Base-by-base conservation (phyloP, 805 yeast species). In the Ogataea salicorniae region DNA sequence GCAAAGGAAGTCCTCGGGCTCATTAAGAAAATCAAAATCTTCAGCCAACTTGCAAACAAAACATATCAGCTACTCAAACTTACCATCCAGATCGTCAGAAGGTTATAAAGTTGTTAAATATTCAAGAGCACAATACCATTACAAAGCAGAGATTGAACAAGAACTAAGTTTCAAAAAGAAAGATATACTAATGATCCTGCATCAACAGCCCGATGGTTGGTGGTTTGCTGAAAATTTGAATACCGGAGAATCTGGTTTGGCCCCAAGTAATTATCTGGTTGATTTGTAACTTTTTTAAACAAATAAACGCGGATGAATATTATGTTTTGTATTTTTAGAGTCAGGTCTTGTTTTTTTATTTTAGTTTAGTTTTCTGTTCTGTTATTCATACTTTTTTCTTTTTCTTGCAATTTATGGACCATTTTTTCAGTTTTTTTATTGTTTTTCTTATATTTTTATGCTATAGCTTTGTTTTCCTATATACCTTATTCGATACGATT, bases 151-250 rank as follows among this genome's bases (percentile, higher is more conserved):
- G 3, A 77, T 81, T 23, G 80, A 81, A 15, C 83, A 78, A 45
- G 88, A 82, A 51, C 70, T 81, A 8, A 64, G 77, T 7, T 83
- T 82, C 68, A 71, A 76, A 39, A 79, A 79, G 57, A 80, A 77
- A 48, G 87, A 83, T 52, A 57, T 74, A 3, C 59, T 82, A 42
- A 64, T 79, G 47, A 76, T 82, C 3, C 56, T 80, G 16, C 73
- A 71, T 40, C 76, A 70, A 72, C 86, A 81, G 59, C 82, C 81
- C 20, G 88, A 82, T 54, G 86, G 86, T 1, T 82, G 88, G 88
- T 83, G 88, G 88, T 81, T 78, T 55, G 81, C 80, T 33, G 88
- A 82, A 55, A 78, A 79, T 18, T 48, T 73, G 34, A 70, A 71
- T 34, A 64, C 70, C 11, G 69, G 69, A 2, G 67, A 66, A 33